Conservation (phyloP, 2,329 filamentous ascomycete genomes). For the Ophiostoma populinum region DNA sequence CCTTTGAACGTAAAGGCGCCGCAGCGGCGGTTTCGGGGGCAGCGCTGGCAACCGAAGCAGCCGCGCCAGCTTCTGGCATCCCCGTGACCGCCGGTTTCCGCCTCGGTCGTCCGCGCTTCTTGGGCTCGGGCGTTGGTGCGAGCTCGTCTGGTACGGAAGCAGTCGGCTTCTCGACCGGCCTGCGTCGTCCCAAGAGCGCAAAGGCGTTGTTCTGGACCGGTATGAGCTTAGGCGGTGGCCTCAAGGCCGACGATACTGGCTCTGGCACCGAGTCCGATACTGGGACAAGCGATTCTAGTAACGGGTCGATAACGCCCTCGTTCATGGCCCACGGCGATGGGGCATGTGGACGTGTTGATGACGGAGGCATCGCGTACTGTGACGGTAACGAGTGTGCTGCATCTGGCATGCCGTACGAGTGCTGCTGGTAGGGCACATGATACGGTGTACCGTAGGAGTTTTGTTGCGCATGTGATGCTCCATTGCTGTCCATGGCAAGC, state of each 20-base stretch:
- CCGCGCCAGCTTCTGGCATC: too few species aligned
- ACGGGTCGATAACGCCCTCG: too few species aligned
- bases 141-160: neutral
- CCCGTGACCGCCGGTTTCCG: conserved; percentile 7
- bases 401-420: neutral
- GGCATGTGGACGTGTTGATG: too few species aligned
- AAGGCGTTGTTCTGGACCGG: conserved; percentile 3
- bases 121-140: neutral
- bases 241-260: neutral
- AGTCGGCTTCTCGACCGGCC: conserved; percentile 10
- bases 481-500: neutral
- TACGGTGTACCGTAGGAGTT: neutral
- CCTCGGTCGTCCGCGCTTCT: conserved; percentile 13
- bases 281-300: neutral
- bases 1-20: too few species aligned
- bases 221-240: neutral
- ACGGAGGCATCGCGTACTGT: too few species aligned
- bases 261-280: neutral
- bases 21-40: too few species aligned
- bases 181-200: conserved; percentile 2
- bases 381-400: too few species aligned
- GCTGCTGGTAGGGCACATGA: neutral
- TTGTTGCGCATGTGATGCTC: neutral
- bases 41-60: too few species aligned
- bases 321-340: too few species aligned